Percentiles rank a stretch among this genome's conserved stretches.
Evolutionary conservation across 495 filamentous ascomycete species (phyloP).

Genomic region (Aspergillus haitiensis): DNA sequence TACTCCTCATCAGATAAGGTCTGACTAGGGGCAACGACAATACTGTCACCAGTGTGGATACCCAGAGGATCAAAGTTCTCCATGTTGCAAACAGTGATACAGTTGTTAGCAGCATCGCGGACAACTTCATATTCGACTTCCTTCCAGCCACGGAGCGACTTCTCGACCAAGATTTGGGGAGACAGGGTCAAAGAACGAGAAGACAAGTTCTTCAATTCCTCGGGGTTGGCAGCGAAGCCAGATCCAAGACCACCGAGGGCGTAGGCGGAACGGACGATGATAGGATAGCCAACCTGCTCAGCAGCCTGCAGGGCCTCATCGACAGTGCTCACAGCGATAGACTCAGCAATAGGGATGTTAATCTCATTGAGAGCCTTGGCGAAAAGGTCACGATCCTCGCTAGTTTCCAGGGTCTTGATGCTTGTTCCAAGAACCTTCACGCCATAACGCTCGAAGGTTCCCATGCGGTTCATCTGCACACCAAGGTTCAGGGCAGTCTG

Average conservation of each 20-base stretch:
- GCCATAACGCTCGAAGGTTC: conserved; percentile 89
- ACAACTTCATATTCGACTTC: conserved; percentile 98
- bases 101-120: conserved; percentile 90
- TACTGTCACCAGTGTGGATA: conserved; percentile 95
- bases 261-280: conserved; percentile 96
- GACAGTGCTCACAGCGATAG: conserved; percentile 83
- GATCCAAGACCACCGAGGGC: conserved; percentile 94
- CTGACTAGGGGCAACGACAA: conserved; percentile 94
- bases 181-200: conserved; percentile 92
- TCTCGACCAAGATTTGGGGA: conserved; percentile 95
- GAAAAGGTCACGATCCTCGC: conserved; percentile 95
- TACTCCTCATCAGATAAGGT: conserved; percentile 97
- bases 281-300: conserved; percentile 85
- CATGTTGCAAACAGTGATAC: conserved; percentile 99
- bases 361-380: conserved; percentile 90
- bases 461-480: conserved; percentile 96
- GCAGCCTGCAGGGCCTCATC: conserved; percentile 90
- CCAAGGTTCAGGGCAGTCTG: conserved; percentile 96
- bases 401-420: conserved; percentile 89
- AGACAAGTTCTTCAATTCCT: conserved; percentile 89
- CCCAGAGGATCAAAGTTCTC: conserved; percentile 98
- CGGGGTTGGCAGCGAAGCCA: conserved; percentile 91
- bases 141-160: conserved; percentile 99
- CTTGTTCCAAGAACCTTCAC: conserved; percentile 94
- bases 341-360: conserved; percentile 94